A percentile compares a stretch with the other conserved stretches of the same genome.
These are phyloP conservation scores for Cryptococcus sp. DNA, from an alignment of 1,284 basidiomycete genomes.

Conservation along the genomic window DNA sequence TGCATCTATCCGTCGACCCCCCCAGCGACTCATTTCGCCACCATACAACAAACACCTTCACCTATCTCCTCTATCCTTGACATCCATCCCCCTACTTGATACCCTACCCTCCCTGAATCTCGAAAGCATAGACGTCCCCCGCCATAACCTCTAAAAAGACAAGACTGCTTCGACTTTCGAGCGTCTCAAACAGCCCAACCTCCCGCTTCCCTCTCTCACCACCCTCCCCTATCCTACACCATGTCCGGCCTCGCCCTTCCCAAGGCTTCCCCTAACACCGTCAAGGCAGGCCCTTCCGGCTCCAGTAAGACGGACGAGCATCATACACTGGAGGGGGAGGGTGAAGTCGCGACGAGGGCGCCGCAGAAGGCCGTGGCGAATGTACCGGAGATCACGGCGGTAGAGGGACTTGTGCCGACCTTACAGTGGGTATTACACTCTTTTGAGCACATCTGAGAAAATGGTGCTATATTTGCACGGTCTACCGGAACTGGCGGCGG, in stretches of 20 bases:
- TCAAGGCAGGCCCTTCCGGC: slow-evolving; percentile 8
- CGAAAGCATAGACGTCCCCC: too few relatives aligned
- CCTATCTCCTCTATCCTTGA: too few relatives aligned
- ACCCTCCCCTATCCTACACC: not conserved
- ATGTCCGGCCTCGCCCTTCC: slow-evolving; percentile 20
- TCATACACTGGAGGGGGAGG: slow-evolving; percentile 14
- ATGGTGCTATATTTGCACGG: slow-evolving; percentile 5
- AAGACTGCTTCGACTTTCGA: too few relatives aligned
- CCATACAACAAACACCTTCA: too few relatives aligned
- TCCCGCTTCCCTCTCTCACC: not conserved
- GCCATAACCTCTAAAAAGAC: too few relatives aligned
- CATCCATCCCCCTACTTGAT: too few relatives aligned
- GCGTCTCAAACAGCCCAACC: too few relatives aligned
- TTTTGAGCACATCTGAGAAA: not conserved
- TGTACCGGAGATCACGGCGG: slow-evolving; percentile 74
- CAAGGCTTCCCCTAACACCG: slow-evolving; percentile 1
- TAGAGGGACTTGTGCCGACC: slow-evolving; percentile 90
- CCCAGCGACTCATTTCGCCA: too few relatives aligned
- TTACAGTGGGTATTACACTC: slow-evolving; percentile 60
- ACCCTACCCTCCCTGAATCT: too few relatives aligned
- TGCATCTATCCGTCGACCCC: too few relatives aligned
- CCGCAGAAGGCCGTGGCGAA: slow-evolving; percentile 27
- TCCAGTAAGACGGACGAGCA: slow-evolving; percentile 1
- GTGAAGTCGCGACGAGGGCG: slow-evolving; percentile 10
- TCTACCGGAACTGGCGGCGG: not conserved